Base-by-base conservation (phyloP, 345 rosid genomes). In the Eucalyptus regnans region DNA sequence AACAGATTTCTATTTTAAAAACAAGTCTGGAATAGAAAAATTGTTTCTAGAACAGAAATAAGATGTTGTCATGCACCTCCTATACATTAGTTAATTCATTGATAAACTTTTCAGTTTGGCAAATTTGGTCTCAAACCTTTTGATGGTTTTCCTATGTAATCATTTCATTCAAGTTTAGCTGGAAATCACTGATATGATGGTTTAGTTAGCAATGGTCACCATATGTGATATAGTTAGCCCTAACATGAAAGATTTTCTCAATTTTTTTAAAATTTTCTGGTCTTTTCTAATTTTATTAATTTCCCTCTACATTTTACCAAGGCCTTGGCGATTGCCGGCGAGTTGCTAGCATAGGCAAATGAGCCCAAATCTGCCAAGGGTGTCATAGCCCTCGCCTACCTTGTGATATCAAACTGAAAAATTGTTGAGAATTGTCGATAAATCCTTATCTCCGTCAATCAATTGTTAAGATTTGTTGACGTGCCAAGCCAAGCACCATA, bases 121-220 rank as follows among this genome's bases (percentile, higher is more conserved):
- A 60, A 60, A 27, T 60, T 62, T 29, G 16, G 1, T 62, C 16
- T 3, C 7, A 62, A 62, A 62, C 8, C 8, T 62, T 62, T 62
- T 29, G 33, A 62, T 27, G 68, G 2, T 62, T 29, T 62, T 62
- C 7, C 17, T 27, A 62, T 62, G 2, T 12, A 62, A 29, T 62
- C 68, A 29, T 6, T 60, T 0, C 1, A 1, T 12, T 12, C 1
- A 60, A 27, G 6, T 60, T 60, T 11, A 60, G 3, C 3, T 0
- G 0, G 7, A 62, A 62, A 62, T 3, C 4, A 5, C 2, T 62
- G 4, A 62, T 29, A 4, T 12, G 33, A 6, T 0, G 8, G 2
- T 29, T 10, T 13, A 62, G 3, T 62, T 9, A 62, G 0, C 16
- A 62, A 6, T 0, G 17, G 0, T 12, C 4, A 62, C 7, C 17